These are phyloP conservation scores for Chlamydomonas asymmetrica DNA, from an alignment of 139 green algal genomes.

Conservation along the genomic window DNA sequence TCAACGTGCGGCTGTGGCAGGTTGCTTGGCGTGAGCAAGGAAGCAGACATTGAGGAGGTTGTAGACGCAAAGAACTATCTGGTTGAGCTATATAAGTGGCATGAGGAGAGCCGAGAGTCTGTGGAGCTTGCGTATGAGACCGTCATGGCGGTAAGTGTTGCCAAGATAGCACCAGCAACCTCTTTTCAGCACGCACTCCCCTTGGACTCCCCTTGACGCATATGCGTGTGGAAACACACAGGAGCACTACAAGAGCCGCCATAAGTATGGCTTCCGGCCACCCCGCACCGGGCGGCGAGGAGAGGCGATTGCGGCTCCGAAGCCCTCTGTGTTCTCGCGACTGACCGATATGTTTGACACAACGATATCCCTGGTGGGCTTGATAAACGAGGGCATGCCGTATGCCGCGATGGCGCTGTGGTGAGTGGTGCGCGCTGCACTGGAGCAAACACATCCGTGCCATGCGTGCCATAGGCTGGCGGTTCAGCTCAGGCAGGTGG, in stretches of 20 bases:
- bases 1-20: conserved; percentile 41
- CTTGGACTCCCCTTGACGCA: not conserved
- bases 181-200: not conserved
- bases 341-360: conserved; percentile 70
- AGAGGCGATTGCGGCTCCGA: conserved; percentile 43
- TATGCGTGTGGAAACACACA: conserved; percentile 28
- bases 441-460: too few relatives aligned
- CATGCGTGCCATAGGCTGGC: too few relatives aligned
- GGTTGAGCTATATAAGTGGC: conserved; percentile 74
- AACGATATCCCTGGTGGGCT: conserved; percentile 61
- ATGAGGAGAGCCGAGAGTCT: conserved; percentile 75
- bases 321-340: conserved; percentile 29
- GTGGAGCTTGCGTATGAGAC: conserved; percentile 86
- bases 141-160: conserved; percentile 58
- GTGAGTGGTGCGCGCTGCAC: conserved; percentile 56
- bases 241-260: conserved; percentile 65
- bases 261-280: conserved; percentile 73
- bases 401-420: conserved; percentile 73
- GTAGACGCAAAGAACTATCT: conserved; percentile 81
- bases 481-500: too few relatives aligned
- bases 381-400: conserved; percentile 84
- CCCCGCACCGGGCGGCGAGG: conserved; percentile 51
- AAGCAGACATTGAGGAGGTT: conserved; percentile 83
- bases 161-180: not conserved
- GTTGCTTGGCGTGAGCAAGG: conserved; percentile 65